Evolutionary conservation across 1,284 basidiomycete species (phyloP).

Genomic region (Rhodotorula glutinis): DNA sequence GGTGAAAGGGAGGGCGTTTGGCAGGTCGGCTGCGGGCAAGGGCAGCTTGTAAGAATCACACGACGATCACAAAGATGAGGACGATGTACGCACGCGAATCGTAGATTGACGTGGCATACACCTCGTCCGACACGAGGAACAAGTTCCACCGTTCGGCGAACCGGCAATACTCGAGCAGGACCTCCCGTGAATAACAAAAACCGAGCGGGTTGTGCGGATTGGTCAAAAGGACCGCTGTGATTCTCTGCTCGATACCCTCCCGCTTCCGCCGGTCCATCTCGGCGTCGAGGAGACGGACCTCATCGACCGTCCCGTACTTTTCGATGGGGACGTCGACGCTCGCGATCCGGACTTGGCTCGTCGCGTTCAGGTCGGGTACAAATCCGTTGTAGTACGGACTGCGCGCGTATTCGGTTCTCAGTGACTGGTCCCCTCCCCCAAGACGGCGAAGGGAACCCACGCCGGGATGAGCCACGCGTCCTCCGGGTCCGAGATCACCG

Average conservation of each 20-base stretch:
- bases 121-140: slow-evolving; percentile 52
- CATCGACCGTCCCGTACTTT: slow-evolving; percentile 23
- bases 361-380: slow-evolving; percentile 34
- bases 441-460: background rate
- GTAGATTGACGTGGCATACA: slow-evolving; percentile 45
- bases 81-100: background rate
- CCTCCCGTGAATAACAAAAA: slow-evolving; percentile 47
- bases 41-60: no score
- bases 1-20: slow-evolving; percentile 47
- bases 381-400: slow-evolving; percentile 46
- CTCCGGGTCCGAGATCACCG: slow-evolving; percentile 50
- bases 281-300: slow-evolving; percentile 19
- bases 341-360: slow-evolving; percentile 45
- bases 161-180: slow-evolving; percentile 49
- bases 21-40: slow-evolving; percentile 32
- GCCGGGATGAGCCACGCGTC: slow-evolving; percentile 49
- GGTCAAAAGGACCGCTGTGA: slow-evolving; percentile 46
- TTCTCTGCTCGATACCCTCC: slow-evolving; percentile 6
- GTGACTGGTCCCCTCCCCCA: no score
- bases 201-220: slow-evolving; percentile 53
- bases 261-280: slow-evolving; percentile 27
- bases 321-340: slow-evolving; percentile 41
- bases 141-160: slow-evolving; percentile 52
- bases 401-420: no score
- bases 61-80: no score